Evolutionary conservation across 2,329 filamentous ascomycete genomes (phyloP).

Genomic region (Botrytis sinoallii): DNA sequence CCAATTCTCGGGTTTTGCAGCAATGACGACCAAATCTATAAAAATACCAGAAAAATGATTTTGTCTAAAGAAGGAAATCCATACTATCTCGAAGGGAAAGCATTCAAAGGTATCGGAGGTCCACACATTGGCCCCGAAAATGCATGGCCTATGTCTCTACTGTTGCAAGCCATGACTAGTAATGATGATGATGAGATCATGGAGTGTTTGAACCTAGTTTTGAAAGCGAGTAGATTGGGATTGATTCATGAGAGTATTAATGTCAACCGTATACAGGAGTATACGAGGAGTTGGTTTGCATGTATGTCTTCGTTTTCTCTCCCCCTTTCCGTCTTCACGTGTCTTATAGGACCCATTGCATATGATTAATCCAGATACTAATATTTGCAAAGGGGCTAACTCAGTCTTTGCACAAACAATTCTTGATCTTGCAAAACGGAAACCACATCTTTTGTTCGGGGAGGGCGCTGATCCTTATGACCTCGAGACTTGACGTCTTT

Average conservation of each 20-base stretch:
- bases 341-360: not conserved
- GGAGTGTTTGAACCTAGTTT: constrained; percentile 68
- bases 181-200: constrained; percentile 80
- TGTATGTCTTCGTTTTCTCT: constrained; percentile 45
- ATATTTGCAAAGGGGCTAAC: constrained; percentile 65
- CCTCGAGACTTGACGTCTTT: constrained; percentile 30
- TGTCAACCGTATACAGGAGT: constrained; percentile 65
- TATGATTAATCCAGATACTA: not conserved
- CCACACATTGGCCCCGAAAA: constrained; percentile 78
- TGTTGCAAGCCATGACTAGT: constrained; percentile 87
- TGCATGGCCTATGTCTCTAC: constrained; percentile 94
- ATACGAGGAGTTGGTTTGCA: constrained; percentile 90
- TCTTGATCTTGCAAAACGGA: constrained; percentile 81
- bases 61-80: constrained; percentile 58
- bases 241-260: constrained; percentile 91
- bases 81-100: constrained; percentile 75
- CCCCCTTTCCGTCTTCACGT: not conserved
- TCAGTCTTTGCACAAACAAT: constrained; percentile 93
- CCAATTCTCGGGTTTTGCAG: constrained; percentile 75
- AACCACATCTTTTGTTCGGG: constrained; percentile 83
- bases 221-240: constrained; percentile 71
- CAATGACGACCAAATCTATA: constrained; percentile 66
- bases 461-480: constrained; percentile 57
- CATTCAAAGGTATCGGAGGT: constrained; percentile 81
- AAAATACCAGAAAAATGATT: constrained; percentile 78